Evolutionary conservation across 73 alveolate species (phyloP).

Genomic region (Diophrys sp.): DNA sequence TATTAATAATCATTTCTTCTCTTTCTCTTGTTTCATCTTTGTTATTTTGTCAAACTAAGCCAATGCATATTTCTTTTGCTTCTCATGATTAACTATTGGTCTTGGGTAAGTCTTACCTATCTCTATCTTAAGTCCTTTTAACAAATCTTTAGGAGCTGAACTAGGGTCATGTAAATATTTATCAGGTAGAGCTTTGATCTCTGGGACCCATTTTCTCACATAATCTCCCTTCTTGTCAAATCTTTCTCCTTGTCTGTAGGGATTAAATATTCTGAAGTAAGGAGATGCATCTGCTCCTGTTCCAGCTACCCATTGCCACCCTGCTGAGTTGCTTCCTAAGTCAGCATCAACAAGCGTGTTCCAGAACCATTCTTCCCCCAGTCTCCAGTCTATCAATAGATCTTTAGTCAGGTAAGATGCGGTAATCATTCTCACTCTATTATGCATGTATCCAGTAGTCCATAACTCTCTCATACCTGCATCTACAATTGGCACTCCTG

Average conservation of each 20-base stretch:
- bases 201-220: conserved; percentile 18
- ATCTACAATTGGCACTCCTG: conserved; percentile 16
- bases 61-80: background rate
- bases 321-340: conserved; percentile 16
- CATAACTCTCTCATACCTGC: conserved; percentile 24
- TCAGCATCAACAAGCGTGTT: conserved; percentile 15
- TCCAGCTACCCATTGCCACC: conserved; percentile 37
- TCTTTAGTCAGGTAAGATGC: conserved; percentile 16
- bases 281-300: conserved; percentile 24
- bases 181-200: conserved; percentile 14
- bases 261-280: conserved; percentile 27
- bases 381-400: conserved; percentile 22
- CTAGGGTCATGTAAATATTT: conserved; percentile 9
- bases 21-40: too few relatives aligned
- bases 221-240: conserved; percentile 9
- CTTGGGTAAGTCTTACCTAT: conserved; percentile 3
- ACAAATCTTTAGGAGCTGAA: conserved; percentile 12
- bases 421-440: conserved; percentile 21
- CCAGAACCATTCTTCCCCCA: conserved; percentile 19
- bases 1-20: too few relatives aligned
- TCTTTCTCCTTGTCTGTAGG: conserved; percentile 14
- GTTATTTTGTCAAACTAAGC: conserved; percentile 3
- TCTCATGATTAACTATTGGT: background rate
- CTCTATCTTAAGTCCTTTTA: background rate
- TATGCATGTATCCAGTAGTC: conserved; percentile 22